Evolutionary conservation across 2,329 filamentous ascomycete species (phyloP), one percentile per base, ranked within the genome.

Genomic region (Teratosphaeria zuluensis): DNA sequence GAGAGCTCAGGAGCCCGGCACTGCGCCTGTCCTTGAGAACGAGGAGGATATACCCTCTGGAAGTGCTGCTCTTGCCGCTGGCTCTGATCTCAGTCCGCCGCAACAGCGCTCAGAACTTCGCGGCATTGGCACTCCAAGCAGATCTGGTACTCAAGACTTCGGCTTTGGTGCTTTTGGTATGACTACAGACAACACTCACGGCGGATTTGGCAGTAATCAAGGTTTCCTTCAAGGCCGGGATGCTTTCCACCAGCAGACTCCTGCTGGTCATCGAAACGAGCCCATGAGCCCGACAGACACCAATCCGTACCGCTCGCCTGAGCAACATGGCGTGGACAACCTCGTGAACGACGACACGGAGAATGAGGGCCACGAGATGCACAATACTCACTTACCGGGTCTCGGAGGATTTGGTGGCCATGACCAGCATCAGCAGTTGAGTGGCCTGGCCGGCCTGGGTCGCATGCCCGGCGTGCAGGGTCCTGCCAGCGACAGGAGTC

Each of bases 251-350:
- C 74, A 80, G 73, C 79, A 81, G 51, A 80, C 79, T 16, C 80
- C 81, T 28, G 64, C 65, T 11, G 75, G 78, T 48, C 74, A 75
- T 55, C 72, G 73, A 56, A 63, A 62, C 30, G 89, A 90, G 59
- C 87, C 89, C 0, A 83, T 90, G 69, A 97, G 92, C 71, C 94
- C 94, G 11, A 94, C 92, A 0, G 90, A 95, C 68, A 97, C 94
- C 2, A 99, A 99, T 70, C 94, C 94, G 1, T 99, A 94, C 71
- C 89, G 92, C 63, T 97, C 92, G 72, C 94, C 94, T 2, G 84
- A 88, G 7, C 88, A 87, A 42, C 88, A 91, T 30, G 85, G 85
- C 52, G 78, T 78, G 4, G 85, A 89, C 54, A 64, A 65, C 30
- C 59, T 66, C 53, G 82, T 65, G 54, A 82, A 83, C 19, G 81